A percentile compares a stretch with the other conserved stretches of the same genome.
These are phyloP conservation scores for Nemania sp. DNA, from an alignment of 2,329 filamentous ascomycete genomes.

Conservation along the genomic window DNA sequence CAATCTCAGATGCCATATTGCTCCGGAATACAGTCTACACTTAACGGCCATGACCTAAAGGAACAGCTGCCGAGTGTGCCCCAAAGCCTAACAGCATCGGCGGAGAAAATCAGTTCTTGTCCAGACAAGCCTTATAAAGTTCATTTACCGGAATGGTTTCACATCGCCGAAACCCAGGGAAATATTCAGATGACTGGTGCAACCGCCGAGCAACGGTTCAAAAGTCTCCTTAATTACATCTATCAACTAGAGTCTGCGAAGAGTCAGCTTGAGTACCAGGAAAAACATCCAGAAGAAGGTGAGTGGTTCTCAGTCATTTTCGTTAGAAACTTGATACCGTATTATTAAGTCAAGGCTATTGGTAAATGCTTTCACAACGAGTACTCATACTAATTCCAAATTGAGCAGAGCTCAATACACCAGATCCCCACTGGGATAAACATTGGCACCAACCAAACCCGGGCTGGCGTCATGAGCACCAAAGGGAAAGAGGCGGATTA, in stretches of 20 bases:
- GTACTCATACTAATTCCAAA: neutral
- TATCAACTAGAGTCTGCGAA: conserved; percentile 19
- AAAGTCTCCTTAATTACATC: conserved; percentile 26
- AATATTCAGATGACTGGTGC: conserved; percentile 18
- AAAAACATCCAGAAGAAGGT: conserved; percentile 21
- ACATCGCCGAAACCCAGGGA: conserved; percentile 11
- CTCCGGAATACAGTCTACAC: no score
- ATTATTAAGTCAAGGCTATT: no score
- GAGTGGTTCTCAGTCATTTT: neutral
- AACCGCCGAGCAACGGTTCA: conserved; percentile 20
- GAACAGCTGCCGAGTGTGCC: neutral
- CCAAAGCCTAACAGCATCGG: neutral
- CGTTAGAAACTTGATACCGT: neutral
- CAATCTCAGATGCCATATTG: conserved; percentile 3
- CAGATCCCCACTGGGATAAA: conserved; percentile 30
- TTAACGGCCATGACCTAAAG: neutral
- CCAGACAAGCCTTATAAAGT: conserved; percentile 12
- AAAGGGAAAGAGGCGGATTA: conserved; percentile 29
- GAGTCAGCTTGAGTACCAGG: conserved; percentile 1
- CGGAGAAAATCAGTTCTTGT: neutral
- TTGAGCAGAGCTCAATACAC: conserved; percentile 2
- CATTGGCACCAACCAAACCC: conserved; percentile 31
- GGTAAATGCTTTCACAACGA: neutral
- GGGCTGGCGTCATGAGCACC: conserved; percentile 27
- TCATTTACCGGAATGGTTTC: conserved; percentile 35